Conservation (phyloP, 1,284 basidiomycete species). For the Bjerkandera adusta region DNA sequence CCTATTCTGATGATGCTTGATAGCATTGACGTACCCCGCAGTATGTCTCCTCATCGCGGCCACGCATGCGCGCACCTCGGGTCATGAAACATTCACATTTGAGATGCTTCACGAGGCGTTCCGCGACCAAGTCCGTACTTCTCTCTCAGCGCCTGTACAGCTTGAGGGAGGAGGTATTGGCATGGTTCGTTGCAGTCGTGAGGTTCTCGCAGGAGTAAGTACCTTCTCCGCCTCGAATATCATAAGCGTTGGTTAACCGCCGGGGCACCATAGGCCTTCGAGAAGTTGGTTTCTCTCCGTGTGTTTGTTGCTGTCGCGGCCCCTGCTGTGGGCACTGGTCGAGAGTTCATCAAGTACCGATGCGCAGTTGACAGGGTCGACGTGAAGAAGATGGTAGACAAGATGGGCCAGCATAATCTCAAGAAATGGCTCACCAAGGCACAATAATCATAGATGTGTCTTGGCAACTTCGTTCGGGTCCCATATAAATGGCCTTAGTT, state of each 20-base stretch:
- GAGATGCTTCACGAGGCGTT: constrained; percentile 76
- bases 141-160: constrained; percentile 69
- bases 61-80: constrained; percentile 58
- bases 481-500: too few relatives aligned
- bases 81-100: constrained; percentile 72
- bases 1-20: background rate
- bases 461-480: too few relatives aligned
- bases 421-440: constrained; percentile 74
- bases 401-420: constrained; percentile 62
- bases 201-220: constrained; percentile 61
- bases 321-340: constrained; percentile 44
- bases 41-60: constrained; percentile 75
- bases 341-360: constrained; percentile 67
- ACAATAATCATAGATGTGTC: too few relatives aligned
- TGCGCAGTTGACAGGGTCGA: constrained; percentile 55
- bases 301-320: constrained; percentile 51
- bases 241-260: too few relatives aligned
- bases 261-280: constrained; percentile 71
- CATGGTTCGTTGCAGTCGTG: constrained; percentile 64
- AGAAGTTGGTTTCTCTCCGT: constrained; percentile 50
- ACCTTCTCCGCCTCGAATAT: background rate
- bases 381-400: constrained; percentile 65
- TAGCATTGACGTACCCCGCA: constrained; percentile 68
- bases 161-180: constrained; percentile 71
- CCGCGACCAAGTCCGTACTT: constrained; percentile 63